Evolutionary conservation across 1,139 yeast genomes (phyloP), one percentile per base, ranked within the genome.

Genomic region (Arxiozyma bovina): DNA sequence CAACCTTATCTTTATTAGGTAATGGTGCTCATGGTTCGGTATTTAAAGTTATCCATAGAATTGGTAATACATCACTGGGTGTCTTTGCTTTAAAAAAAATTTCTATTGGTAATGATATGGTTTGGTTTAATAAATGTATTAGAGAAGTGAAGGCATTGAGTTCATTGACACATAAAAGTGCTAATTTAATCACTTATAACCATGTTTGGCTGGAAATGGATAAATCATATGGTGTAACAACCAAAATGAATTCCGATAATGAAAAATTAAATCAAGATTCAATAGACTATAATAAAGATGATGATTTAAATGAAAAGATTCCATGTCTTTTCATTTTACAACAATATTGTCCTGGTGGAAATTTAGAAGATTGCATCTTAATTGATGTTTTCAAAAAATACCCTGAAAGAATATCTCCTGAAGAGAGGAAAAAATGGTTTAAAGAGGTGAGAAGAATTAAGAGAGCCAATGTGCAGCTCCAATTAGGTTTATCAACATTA

Each of bases 121-220:
- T 75, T 30, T 82, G 87, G 76, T 75, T 89, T 50, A 79, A 81
- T 54, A 83, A 81, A 60, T 91, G 87, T 8, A 73, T 90, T 53
- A 78, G 82, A 54, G 96, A 90, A 65, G 96, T 90, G 3, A 79
- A 85, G 61, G 79, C 89, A 45, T 63, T 80, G 52, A 72, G 79
- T 46, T 67, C 72, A 7, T 54, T 74, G 50, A 74, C 76, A 51
- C 73, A 78, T 48, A 69, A 76, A 41, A 80, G 79, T 58, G 75
- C 81, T 25, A 87, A 89, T 66, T 75, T 89, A 61, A 88, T 89
- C 23, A 80, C 87, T 30, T 90, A 90, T 66, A 89, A 89, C 65
- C 96, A 90, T 70, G 96, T 89, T 40, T 90, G 97, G 96, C 70
- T 90, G 44, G 97, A 90, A 64, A 74, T 83, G 65, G 88, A 88